Evolutionary conservation across 2,329 filamentous ascomycete species (phyloP).

Genomic region (Aquanectria penicillioides): DNA sequence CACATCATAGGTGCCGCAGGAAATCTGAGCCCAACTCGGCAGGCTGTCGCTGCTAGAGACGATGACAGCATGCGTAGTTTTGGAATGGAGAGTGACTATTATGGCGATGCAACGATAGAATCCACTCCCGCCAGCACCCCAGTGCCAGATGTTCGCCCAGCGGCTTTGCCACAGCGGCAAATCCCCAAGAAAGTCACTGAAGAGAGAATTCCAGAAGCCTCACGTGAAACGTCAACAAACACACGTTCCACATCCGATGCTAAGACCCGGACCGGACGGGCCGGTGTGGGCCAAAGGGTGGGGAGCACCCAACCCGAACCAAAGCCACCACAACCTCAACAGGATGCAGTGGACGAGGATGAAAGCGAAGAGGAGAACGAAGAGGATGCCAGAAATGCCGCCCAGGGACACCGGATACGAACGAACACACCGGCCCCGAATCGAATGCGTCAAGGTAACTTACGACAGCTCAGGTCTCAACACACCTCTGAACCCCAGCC

Average conservation of each 20-base stretch:
- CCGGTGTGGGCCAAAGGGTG: background rate
- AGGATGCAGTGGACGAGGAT: background rate
- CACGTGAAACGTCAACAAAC: slow-evolving; percentile 1
- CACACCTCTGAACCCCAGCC: background rate
- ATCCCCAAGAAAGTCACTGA: background rate
- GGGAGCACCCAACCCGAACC: background rate
- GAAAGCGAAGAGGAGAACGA: slow-evolving; percentile 9
- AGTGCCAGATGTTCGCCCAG: slow-evolving; percentile 4
- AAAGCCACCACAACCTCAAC: background rate
- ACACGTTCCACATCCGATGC: background rate
- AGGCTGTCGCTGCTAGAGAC: slow-evolving; percentile 35
- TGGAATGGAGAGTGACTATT: slow-evolving; percentile 48
- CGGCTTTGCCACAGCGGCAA: background rate
- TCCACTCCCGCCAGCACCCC: slow-evolving; percentile 37
- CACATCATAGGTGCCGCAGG: background rate
- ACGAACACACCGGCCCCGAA: slow-evolving; percentile 36
- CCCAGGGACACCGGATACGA: background rate
- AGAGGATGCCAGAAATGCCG: background rate
- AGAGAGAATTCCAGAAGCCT: slow-evolving; percentile 4
- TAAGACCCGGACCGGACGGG: background rate
- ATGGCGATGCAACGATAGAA: slow-evolving; percentile 50
- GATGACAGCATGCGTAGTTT: slow-evolving; percentile 49
- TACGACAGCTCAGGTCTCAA: background rate
- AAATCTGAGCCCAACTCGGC: background rate
- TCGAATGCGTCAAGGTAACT: slow-evolving; percentile 14